A percentile compares a stretch with the other conserved stretches of the same genome.
These are phyloP conservation scores for Phlegmacium glaucopus DNA, from an alignment of 768 basidiomycete species.

Conservation along the genomic window DNA sequence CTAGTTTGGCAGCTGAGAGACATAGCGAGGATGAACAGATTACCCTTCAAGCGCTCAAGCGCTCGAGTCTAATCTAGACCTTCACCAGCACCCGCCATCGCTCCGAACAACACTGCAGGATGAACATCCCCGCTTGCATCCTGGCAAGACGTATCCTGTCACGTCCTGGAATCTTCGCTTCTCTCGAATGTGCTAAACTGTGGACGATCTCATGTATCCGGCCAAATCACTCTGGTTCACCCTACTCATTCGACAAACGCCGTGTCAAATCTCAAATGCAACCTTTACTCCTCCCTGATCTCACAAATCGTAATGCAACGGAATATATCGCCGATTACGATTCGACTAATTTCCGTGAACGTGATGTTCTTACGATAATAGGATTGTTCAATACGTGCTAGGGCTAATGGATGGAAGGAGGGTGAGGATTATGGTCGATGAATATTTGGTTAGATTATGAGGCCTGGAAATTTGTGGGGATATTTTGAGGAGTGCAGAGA, in stretches of 20 bases:
- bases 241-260: constrained; percentile 90
- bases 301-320: constrained; percentile 55
- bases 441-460: constrained; percentile 71
- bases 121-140: constrained; percentile 62
- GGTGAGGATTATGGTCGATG: constrained; percentile 65
- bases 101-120: constrained; percentile 34
- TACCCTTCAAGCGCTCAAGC: constrained; percentile 82
- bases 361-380: constrained; percentile 78
- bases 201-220: constrained; percentile 84
- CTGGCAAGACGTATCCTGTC: constrained; percentile 72
- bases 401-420: constrained; percentile 75
- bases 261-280: constrained; percentile 82
- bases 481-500: constrained; percentile 62
- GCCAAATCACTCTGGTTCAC: constrained; percentile 83
- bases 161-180: constrained; percentile 69
- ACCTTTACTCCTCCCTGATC: constrained; percentile 69
- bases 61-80: constrained; percentile 83
- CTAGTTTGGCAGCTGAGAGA: constrained; percentile 76
- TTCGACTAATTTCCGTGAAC: constrained; percentile 61
- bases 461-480: constrained; percentile 86
- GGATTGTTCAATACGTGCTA: constrained; percentile 72
- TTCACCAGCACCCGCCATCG: constrained; percentile 56
- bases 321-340: constrained; percentile 72
- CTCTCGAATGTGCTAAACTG: constrained; percentile 55
- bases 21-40: constrained; percentile 75